Conservation (phyloP, 2,329 filamentous ascomycete genomes). For the Trichoderma sp. region DNA sequence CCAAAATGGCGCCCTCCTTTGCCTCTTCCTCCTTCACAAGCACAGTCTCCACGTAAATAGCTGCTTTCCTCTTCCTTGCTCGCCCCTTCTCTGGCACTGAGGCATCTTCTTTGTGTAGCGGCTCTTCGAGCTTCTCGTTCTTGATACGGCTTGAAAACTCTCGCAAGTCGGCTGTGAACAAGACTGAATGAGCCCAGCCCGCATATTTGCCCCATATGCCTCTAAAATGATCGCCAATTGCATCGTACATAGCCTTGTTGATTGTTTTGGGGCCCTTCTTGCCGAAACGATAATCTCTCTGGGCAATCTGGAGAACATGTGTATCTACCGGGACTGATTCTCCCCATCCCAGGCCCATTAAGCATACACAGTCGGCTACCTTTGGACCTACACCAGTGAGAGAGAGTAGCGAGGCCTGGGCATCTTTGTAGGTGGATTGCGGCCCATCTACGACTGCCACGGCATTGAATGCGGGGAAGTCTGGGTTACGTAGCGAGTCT, state of each 20-base stretch:
- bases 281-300: slow-evolving; percentile 90
- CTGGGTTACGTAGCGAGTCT: slow-evolving; percentile 71
- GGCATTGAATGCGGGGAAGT: slow-evolving; percentile 56
- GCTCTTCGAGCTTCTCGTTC: slow-evolving; percentile 17
- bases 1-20: slow-evolving; percentile 23
- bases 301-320: slow-evolving; percentile 97
- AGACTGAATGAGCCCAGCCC: slow-evolving; percentile 94
- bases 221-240: slow-evolving; percentile 86
- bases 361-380: slow-evolving; percentile 91
- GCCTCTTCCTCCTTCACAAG: slow-evolving; percentile 26
- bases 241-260: slow-evolving; percentile 84
- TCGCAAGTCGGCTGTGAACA: slow-evolving; percentile 90
- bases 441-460: slow-evolving; percentile 41
- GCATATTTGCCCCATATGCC: slow-evolving; percentile 88
- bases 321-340: slow-evolving; percentile 96
- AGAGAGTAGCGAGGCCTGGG: slow-evolving; percentile 74
- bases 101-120: slow-evolving; percentile 28
- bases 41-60: slow-evolving; percentile 20
- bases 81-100: neutral
- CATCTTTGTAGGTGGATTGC: slow-evolving; percentile 66
- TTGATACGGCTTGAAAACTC: slow-evolving; percentile 67
- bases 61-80: slow-evolving; percentile 26
- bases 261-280: slow-evolving; percentile 80
- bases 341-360: slow-evolving; percentile 95
- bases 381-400: slow-evolving; percentile 93